Percentiles rank a stretch among this genome's conserved stretches.
phyloP scores from a whole-genome alignment of 2,329 filamentous ascomycete genomes.

The Thyridium curvatum region DNA sequence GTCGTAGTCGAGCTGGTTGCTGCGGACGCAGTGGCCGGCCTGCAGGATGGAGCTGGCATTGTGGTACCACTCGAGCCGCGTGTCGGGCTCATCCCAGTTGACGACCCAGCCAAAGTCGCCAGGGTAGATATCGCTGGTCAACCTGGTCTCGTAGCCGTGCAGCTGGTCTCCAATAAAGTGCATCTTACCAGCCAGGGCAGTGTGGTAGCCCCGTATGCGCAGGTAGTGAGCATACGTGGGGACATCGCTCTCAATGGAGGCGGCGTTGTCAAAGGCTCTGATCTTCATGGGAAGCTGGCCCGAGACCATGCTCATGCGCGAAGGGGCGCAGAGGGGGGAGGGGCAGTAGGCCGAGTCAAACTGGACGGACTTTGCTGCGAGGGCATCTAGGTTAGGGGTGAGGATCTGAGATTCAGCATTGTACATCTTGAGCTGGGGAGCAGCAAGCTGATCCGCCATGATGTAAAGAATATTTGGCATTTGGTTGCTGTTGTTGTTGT shows the following conservation, averaged over 20 bases:
- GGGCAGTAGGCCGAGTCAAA: constrained; percentile 95
- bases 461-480: constrained; percentile 83
- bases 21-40: constrained; percentile 80
- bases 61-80: constrained; percentile 89
- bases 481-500: constrained; percentile 1
- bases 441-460: constrained; percentile 94
- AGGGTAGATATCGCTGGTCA: constrained; percentile 95
- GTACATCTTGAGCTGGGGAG: constrained; percentile 87
- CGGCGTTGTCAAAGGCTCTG: constrained; percentile 85
- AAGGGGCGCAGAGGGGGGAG: constrained; percentile 85
- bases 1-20: constrained; percentile 93
- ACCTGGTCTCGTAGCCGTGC: constrained; percentile 84
- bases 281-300: constrained; percentile 89
- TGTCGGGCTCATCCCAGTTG: constrained; percentile 88
- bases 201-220: constrained; percentile 79
- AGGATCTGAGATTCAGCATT: constrained; percentile 84
- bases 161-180: constrained; percentile 94
- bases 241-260: constrained; percentile 74
- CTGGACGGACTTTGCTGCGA: constrained; percentile 76
- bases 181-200: constrained; percentile 91
- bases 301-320: constrained; percentile 90
- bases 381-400: constrained; percentile 80
- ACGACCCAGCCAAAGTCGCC: constrained; percentile 93
- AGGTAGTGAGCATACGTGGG: constrained; percentile 93
- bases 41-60: constrained; percentile 92